phyloP scores from a whole-genome alignment of 768 basidiomycete species.

The Tricholoma sp. region DNA sequence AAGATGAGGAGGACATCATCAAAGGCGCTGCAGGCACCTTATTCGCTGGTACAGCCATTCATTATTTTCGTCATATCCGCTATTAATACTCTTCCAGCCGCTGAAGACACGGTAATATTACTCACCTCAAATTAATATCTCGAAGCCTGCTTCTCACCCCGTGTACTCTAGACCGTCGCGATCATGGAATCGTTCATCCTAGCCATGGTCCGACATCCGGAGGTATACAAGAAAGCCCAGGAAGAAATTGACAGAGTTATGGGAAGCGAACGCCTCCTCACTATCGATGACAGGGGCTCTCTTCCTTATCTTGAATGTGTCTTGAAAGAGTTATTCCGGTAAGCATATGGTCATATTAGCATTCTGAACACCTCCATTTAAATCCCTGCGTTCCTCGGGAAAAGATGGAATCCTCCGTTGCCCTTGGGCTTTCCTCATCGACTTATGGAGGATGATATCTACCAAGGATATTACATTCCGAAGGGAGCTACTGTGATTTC shows the following conservation, averaged over 20 bases:
- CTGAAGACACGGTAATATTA: conserved; percentile 32
- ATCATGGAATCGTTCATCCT: conserved; percentile 45
- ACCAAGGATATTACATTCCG: conserved; percentile 41
- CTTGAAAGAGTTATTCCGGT: conserved; percentile 45
- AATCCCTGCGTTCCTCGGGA: neutral
- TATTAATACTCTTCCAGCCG: conserved; percentile 22
- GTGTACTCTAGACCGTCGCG: conserved; percentile 39
- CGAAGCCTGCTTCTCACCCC: neutral
- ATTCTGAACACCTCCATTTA: neutral
- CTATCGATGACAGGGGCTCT: conserved; percentile 34
- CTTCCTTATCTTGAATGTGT: conserved; percentile 46
- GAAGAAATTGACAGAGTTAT: conserved; percentile 46
- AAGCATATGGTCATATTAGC: conserved; percentile 7
- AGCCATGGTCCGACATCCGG: conserved; percentile 50
- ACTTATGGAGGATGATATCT: conserved; percentile 46
- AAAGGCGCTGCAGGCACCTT: conserved; percentile 53
- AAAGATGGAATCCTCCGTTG: conserved; percentile 44
- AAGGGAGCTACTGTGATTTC: conserved; percentile 38
- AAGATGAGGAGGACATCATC: conserved; percentile 48
- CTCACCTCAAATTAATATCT: neutral
- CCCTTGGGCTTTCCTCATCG: conserved; percentile 50
- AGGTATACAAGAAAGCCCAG: conserved; percentile 43
- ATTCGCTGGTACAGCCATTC: conserved; percentile 35
- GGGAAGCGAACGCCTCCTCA: conserved; percentile 43
- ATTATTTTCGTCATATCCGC: neutral